These are phyloP conservation scores for Aeschynomene evenia DNA, from an alignment of 306 rosid species.

Conservation along the genomic window DNA sequence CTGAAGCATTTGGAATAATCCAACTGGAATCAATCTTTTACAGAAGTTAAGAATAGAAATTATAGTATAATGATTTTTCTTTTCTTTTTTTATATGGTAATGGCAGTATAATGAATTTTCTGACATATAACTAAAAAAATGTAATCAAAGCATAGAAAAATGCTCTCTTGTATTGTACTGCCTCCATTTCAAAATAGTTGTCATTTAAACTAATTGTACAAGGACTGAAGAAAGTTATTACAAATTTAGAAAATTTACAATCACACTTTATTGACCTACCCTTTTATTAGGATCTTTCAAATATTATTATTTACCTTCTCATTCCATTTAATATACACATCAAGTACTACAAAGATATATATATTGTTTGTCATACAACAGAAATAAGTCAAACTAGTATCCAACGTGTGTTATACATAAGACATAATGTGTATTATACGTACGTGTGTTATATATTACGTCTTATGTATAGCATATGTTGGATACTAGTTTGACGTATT, in stretches of 20 bases:
- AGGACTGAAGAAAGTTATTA: background rate
- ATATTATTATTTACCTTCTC: background rate
- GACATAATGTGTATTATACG: too few relatives aligned
- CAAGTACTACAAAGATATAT: too few relatives aligned
- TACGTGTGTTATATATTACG: too few relatives aligned
- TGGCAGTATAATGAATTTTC: background rate
- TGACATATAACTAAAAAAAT: constrained; percentile 6
- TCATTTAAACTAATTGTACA: background rate
- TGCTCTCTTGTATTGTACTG: background rate
- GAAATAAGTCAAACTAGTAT: too few relatives aligned
- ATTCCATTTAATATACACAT: background rate
- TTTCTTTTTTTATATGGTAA: background rate
- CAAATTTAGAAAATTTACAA: background rate
- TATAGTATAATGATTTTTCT: background rate
- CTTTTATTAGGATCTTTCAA: background rate
- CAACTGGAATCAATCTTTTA: background rate
- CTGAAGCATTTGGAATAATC: constrained; percentile 20
- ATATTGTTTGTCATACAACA: too few relatives aligned
- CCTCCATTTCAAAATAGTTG: background rate
- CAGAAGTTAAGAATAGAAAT: constrained; percentile 11
- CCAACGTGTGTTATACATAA: too few relatives aligned
- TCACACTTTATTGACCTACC: background rate
- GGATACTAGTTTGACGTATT: too few relatives aligned
- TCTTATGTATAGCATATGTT: too few relatives aligned
- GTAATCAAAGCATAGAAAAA: background rate